These are phyloP conservation scores for Camelina sativa DNA, from an alignment of 345 rosid genomes.

Conservation along the genomic window DNA sequence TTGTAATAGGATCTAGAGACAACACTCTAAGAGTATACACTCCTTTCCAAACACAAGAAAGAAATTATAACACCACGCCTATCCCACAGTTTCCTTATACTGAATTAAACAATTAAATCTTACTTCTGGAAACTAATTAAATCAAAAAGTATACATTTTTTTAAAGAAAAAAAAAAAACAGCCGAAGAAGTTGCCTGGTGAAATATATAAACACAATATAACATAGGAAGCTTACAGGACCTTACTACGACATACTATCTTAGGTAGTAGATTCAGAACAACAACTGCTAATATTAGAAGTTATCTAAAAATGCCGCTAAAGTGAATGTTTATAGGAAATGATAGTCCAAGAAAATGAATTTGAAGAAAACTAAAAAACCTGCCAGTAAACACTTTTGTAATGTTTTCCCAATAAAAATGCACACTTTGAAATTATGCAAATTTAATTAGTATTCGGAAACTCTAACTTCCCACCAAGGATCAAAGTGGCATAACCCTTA, in stretches of 20 bases:
- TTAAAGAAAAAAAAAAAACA: too few relatives aligned
- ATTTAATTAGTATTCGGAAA: not conserved
- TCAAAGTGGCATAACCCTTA: conserved; percentile 21
- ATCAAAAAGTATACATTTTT: not conserved
- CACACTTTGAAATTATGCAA: conserved; percentile 1
- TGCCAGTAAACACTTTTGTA: too few relatives aligned
- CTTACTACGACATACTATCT: conserved; percentile 18
- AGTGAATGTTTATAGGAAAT: not conserved
- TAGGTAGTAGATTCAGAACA: conserved; percentile 10
- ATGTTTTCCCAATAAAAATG: not conserved
- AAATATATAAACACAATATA: conserved; percentile 8
- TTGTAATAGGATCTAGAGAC: not conserved
- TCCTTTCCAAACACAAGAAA: conserved; percentile 6
- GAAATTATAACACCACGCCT: not conserved
- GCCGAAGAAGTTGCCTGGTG: conserved; percentile 5
- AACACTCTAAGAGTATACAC: conserved; percentile 1
- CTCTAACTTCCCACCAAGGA: conserved; percentile 16
- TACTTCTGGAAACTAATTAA: not conserved
- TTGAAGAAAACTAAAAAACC: not conserved
- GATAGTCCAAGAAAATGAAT: not conserved
- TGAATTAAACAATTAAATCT: conserved; percentile 1
- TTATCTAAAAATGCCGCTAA: not conserved
- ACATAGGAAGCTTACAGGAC: conserved; percentile 14
- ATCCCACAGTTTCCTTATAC: not conserved
- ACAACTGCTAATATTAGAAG: conserved; percentile 37